Evolutionary conservation across 2,329 filamentous ascomycete species (phyloP).

Genomic region (Orbilia ellipsospora): DNA sequence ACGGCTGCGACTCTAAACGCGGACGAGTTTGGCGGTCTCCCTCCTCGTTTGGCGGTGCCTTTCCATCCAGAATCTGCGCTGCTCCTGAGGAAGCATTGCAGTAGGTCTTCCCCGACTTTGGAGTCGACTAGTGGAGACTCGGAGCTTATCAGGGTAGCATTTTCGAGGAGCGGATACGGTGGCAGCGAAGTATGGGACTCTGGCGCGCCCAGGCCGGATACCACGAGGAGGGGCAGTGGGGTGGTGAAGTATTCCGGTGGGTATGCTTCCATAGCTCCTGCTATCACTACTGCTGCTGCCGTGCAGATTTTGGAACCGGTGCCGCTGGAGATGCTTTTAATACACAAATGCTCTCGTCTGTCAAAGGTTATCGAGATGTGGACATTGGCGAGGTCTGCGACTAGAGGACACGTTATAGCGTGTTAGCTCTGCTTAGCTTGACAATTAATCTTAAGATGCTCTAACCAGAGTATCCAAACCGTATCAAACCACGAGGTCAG

Average conservation of each 20-base stretch:
- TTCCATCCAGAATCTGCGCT: constrained; percentile 74
- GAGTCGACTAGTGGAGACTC: constrained; percentile 75
- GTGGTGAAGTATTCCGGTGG: constrained; percentile 82
- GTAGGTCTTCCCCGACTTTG: constrained; percentile 73
- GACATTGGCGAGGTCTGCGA: constrained; percentile 12
- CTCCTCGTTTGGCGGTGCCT: constrained; percentile 67
- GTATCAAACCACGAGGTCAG: background rate
- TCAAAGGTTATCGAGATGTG: background rate
- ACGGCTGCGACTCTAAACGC: constrained; percentile 77
- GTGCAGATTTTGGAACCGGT: background rate
- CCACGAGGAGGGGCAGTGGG: constrained; percentile 84
- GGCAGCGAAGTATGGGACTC: constrained; percentile 62
- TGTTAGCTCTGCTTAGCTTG: background rate
- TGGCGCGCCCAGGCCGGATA: constrained; percentile 75
- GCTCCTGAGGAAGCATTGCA: constrained; percentile 76
- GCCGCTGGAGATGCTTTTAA: background rate
- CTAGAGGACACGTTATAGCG: constrained; percentile 33
- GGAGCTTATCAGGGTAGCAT: constrained; percentile 74
- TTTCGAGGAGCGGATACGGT: constrained; percentile 68
- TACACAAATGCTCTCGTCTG: background rate
- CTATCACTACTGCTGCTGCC: background rate
- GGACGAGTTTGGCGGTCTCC: constrained; percentile 65
- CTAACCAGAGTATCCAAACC: background rate
- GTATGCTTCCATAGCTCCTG: constrained; percentile 77
- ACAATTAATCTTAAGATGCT: background rate